These are phyloP conservation scores for Fusarium sp. DNA, from an alignment of 2,329 filamentous ascomycete species.

Conservation along the genomic window DNA sequence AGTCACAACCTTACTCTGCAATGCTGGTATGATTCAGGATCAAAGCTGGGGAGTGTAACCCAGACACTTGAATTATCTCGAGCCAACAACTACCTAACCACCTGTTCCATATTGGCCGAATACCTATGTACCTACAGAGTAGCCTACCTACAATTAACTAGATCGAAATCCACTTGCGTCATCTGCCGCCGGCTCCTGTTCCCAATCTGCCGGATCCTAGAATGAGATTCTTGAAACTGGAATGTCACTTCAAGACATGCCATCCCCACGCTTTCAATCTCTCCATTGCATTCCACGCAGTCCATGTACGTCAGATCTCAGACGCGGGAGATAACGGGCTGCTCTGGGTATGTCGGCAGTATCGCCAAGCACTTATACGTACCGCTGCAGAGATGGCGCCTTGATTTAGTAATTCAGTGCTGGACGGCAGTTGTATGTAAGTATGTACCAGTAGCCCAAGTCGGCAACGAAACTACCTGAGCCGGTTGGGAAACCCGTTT, in stretches of 20 bases:
- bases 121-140: too few species aligned
- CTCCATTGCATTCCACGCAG: neutral
- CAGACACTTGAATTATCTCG: neutral
- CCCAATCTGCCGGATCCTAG: constrained; percentile 2
- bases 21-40: neutral
- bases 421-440: neutral
- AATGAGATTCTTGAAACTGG: constrained; percentile 9
- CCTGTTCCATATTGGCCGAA: neutral
- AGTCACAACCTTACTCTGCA: neutral
- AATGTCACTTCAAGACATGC: constrained; percentile 14
- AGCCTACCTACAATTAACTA: neutral
- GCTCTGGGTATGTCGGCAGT: constrained; percentile 10
- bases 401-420: neutral
- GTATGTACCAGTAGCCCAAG: neutral
- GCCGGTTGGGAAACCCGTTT: neutral
- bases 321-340: constrained; percentile 13
- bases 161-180: constrained; percentile 2
- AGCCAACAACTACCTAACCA: neutral
- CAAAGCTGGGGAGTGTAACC: neutral
- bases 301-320: neutral
- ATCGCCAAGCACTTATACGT: neutral
- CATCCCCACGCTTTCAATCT: constrained; percentile 23
- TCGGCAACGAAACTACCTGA: neutral
- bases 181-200: constrained; percentile 1
- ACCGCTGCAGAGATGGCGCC: neutral